These are phyloP conservation scores for Magnolia sinica DNA, from an alignment of 164 flowering plant species.

Conservation along the genomic window DNA sequence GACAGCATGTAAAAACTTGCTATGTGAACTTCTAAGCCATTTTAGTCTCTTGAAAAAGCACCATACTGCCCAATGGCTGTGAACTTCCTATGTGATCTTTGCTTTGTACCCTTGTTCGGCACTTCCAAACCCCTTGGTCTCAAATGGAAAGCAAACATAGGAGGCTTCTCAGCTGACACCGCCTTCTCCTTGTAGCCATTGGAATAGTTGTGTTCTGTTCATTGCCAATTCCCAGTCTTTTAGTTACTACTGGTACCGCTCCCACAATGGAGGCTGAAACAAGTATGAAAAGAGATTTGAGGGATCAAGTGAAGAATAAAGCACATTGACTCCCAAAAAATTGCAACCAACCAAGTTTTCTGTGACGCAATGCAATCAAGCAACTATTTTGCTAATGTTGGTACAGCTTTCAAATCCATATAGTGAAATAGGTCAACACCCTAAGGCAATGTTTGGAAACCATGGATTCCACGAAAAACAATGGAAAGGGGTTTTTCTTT, in stretches of 20 bases:
- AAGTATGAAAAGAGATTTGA: conserved; percentile 7
- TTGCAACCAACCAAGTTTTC: neutral
- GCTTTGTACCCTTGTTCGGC: conserved; percentile 78
- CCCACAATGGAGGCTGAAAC: conserved; percentile 92
- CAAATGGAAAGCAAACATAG: conserved; percentile 93
- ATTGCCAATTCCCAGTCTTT: conserved; percentile 69
- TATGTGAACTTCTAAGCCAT: too few relatives aligned
- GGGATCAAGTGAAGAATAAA: neutral
- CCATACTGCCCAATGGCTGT: conserved; percentile 44
- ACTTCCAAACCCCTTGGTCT: conserved; percentile 94
- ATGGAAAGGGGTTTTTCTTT: too few relatives aligned
- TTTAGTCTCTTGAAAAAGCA: conserved; percentile 46
- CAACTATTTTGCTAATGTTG: neutral
- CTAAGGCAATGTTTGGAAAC: too few relatives aligned
- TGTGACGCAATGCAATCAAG: neutral
- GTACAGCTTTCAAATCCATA: neutral
- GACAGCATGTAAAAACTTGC: too few relatives aligned
- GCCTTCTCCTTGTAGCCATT: conserved; percentile 47
- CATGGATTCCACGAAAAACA: too few relatives aligned
- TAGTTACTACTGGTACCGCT: conserved; percentile 70
- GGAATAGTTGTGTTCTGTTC: conserved; percentile 30
- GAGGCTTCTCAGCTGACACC: conserved; percentile 57
- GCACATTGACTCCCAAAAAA: neutral
- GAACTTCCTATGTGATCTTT: conserved; percentile 71
- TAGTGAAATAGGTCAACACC: too few relatives aligned